These are phyloP conservation scores for Potentilla sterilis DNA, from an alignment of 306 rosid species.

Conservation along the genomic window DNA sequence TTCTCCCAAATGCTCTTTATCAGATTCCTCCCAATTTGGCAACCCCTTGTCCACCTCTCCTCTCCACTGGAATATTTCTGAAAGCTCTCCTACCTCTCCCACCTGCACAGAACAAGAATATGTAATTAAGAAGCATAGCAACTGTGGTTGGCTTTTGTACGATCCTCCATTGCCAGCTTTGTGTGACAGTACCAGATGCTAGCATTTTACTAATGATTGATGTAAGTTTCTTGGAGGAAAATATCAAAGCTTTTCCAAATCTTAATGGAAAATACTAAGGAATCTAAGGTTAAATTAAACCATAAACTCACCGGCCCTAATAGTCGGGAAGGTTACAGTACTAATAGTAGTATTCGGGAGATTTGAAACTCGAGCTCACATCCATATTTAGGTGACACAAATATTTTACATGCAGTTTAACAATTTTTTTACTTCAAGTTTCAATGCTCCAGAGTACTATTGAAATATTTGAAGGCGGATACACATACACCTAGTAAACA, in stretches of 20 bases:
- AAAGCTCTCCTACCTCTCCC: constrained; percentile 56
- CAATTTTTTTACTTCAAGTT: no score
- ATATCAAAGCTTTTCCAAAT: neutral
- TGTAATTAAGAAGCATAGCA: neutral
- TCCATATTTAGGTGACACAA: no score
- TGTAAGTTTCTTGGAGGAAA: neutral
- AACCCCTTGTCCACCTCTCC: constrained; percentile 58
- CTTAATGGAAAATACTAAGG: neutral
- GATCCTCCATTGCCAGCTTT: neutral
- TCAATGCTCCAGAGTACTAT: no score
- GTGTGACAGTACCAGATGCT: neutral
- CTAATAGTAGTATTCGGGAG: no score
- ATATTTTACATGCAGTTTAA: no score
- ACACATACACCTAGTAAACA: neutral
- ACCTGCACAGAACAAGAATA: constrained; percentile 26
- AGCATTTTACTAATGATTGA: neutral
- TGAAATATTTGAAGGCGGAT: neutral
- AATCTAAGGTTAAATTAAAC: neutral
- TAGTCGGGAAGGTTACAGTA: no score
- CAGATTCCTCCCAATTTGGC: constrained; percentile 52
- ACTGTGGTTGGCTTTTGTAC: neutral
- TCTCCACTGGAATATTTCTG: constrained; percentile 55
- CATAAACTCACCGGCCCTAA: neutral
- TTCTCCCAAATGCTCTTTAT: constrained; percentile 54
- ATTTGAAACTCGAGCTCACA: no score